Conservation (phyloP, 192 early-diverging fungal genomes). For the Bifiguratus adelaidae region DNA sequence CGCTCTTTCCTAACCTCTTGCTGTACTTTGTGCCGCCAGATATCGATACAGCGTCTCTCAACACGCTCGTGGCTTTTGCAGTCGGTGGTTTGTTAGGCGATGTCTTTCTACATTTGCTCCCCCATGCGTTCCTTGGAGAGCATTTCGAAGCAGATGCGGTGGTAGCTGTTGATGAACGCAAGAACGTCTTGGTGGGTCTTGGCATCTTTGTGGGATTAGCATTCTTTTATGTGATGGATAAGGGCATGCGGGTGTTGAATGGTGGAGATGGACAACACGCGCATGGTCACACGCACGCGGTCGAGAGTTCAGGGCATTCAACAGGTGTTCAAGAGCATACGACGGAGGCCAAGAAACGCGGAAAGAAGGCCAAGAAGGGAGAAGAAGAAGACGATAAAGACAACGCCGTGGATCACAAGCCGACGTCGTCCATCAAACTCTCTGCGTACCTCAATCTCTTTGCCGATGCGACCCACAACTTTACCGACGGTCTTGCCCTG, state of each 20-base stretch:
- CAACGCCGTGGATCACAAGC: neutral
- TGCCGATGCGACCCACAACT: constrained; percentile 76
- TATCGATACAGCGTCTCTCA: constrained; percentile 42
- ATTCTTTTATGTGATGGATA: constrained; percentile 73
- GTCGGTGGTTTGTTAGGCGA: constrained; percentile 81
- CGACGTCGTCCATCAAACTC: constrained; percentile 33
- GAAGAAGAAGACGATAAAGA: constrained; percentile 18
- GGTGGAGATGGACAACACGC: constrained; percentile 46
- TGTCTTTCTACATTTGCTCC: constrained; percentile 75
- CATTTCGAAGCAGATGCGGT: constrained; percentile 13
- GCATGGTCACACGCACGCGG: constrained; percentile 41
- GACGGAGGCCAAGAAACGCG: too few species aligned
- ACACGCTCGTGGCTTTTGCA: constrained; percentile 75
- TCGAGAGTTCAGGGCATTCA: too few species aligned
- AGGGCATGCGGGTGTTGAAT: constrained; percentile 70
- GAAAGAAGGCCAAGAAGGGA: constrained; percentile 14
- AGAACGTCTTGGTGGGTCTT: constrained; percentile 58
- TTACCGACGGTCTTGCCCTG: constrained; percentile 80
- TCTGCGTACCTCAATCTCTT: constrained; percentile 76
- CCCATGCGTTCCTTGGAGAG: constrained; percentile 62
- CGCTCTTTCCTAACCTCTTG: constrained; percentile 70
- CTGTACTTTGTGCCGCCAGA: constrained; percentile 70
- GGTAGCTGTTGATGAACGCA: constrained; percentile 27
- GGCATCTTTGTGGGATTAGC: constrained; percentile 68
- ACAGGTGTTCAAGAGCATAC: too few species aligned